phyloP scores from a whole-genome alignment of 495 filamentous ascomycete species.

The Penicillium crystallinum region DNA sequence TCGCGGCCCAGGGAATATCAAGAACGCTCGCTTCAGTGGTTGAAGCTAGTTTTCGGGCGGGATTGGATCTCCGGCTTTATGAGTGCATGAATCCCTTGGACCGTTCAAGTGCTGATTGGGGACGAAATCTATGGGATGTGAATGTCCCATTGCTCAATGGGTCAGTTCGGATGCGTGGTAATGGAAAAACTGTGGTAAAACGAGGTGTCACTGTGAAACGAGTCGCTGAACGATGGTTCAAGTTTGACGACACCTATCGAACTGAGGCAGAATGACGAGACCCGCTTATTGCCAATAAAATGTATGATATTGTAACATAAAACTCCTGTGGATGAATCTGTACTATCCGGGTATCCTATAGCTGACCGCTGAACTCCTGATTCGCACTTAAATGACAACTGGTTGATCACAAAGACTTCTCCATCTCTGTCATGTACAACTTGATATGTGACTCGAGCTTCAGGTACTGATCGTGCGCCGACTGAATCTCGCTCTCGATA shows the following conservation, averaged over 20 bases:
- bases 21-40: constrained; percentile 62
- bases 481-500: constrained; percentile 86
- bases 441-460: constrained; percentile 97
- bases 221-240: constrained; percentile 70
- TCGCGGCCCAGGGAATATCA: constrained; percentile 76
- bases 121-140: constrained; percentile 45
- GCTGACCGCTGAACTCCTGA: constrained; percentile 37
- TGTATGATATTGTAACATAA: constrained; percentile 11
- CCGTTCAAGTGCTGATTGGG: constrained; percentile 21
- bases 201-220: constrained; percentile 59
- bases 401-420: constrained; percentile 66
- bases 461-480: constrained; percentile 84
- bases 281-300: background rate
- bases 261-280: background rate
- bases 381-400: constrained; percentile 21
- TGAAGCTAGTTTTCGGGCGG: constrained; percentile 50
- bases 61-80: constrained; percentile 34
- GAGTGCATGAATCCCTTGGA: constrained; percentile 38
- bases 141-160: constrained; percentile 61
- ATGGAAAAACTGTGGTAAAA: constrained; percentile 59
- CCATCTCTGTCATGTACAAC: constrained; percentile 97
- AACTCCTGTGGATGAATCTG: constrained; percentile 25
- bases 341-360: constrained; percentile 42
- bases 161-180: constrained; percentile 46
- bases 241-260: constrained; percentile 35